Evolutionary conservation across 2,329 filamentous ascomycete species (phyloP), one percentile per base, ranked within the genome.

Genomic region (Diplocarpon mali): DNA sequence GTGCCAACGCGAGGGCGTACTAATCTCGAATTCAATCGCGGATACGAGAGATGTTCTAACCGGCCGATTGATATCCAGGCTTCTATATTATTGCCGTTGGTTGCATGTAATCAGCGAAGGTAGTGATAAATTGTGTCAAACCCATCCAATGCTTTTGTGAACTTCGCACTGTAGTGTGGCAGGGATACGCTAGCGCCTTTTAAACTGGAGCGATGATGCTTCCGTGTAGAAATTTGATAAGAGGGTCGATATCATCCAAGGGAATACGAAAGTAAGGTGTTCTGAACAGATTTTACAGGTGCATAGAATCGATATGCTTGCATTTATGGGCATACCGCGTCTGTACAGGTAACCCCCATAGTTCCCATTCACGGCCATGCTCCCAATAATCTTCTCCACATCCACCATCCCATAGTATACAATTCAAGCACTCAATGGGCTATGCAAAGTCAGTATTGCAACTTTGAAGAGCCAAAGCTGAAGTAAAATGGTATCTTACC

Each of bases 401-500:
- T 37, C 28, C 15, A 28, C 30, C 32, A 32, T 35, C 40, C 44
- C 49, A 44, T 59, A 57, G 49, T 55, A 53, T 60, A 62, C 54
- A 60, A 42, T 47, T 43, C 30, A 27, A 48, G 34, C 37, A 45
- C 47, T 58, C 49, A 63, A 42, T 63, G 60, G 53, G 60, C 60
- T 63, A 40, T 14, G 37, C 15, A 17, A 2, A 13, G 24, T 31
- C 58, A 41, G 28, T 46, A 57, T 49, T 28, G 12, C 30, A 2
- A 2, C 17, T 13, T 29, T 36, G 13, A 16, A 11, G 14, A 17
- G 5, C 5, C 15, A 15, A 4, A n/a, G 16, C 15, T 12, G 12
- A 5, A 30, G 7, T 13, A 15, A 9, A 20, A 12, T 40, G 15
- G 17, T 9, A 5, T 29, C 75, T 65, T 70, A 84, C 80, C 82